phyloP scores from a whole-genome alignment of 202 grass and related monocot genomes.

The Digitaria exilis region DNA sequence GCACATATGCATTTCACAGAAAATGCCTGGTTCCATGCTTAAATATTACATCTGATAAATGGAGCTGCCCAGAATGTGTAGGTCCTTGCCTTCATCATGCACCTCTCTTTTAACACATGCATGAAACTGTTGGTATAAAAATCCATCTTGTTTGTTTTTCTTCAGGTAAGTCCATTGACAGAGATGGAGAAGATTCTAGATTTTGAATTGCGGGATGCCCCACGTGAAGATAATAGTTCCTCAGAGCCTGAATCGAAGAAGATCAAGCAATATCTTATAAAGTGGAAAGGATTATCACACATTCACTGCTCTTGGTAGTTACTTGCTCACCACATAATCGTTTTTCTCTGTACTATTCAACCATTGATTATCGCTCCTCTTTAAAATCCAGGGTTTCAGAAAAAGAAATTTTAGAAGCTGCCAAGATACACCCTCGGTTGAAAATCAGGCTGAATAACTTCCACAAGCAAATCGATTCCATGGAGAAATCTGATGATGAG shows the following conservation, averaged over 20 bases:
- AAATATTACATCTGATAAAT: slow-evolving; percentile 67
- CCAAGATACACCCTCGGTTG: slow-evolving; percentile 77
- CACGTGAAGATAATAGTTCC: slow-evolving; percentile 48
- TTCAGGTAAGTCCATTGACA: slow-evolving; percentile 85
- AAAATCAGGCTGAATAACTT: slow-evolving; percentile 95
- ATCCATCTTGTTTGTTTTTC: slow-evolving; percentile 32
- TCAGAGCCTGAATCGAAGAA: slow-evolving; percentile 59
- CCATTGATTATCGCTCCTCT: slow-evolving; percentile 34
- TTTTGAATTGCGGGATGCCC: slow-evolving; percentile 52
- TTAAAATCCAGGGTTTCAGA: slow-evolving; percentile 72
- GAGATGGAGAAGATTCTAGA: slow-evolving; percentile 98
- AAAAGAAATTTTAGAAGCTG: slow-evolving; percentile 80
- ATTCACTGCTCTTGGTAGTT: slow-evolving; percentile 95
- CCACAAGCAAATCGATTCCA: slow-evolving; percentile 61
- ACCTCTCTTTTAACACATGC: neutral
- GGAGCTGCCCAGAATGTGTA: slow-evolving; percentile 99
- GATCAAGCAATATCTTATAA: slow-evolving; percentile 84
- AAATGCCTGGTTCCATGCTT: slow-evolving; percentile 83
- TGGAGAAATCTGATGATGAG: slow-evolving; percentile 85
- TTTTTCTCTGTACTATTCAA: slow-evolving; percentile 24
- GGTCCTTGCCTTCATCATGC: slow-evolving; percentile 34
- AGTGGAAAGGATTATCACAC: slow-evolving; percentile 96
- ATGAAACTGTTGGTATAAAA: slow-evolving; percentile 19
- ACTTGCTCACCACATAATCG: neutral
- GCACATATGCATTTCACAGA: slow-evolving; percentile 87